Percentiles rank a stretch among this genome's conserved stretches.
Conservation (phyloP, 2,329 filamentous ascomycete species). For the Rachicladosporium sp. region DNA sequence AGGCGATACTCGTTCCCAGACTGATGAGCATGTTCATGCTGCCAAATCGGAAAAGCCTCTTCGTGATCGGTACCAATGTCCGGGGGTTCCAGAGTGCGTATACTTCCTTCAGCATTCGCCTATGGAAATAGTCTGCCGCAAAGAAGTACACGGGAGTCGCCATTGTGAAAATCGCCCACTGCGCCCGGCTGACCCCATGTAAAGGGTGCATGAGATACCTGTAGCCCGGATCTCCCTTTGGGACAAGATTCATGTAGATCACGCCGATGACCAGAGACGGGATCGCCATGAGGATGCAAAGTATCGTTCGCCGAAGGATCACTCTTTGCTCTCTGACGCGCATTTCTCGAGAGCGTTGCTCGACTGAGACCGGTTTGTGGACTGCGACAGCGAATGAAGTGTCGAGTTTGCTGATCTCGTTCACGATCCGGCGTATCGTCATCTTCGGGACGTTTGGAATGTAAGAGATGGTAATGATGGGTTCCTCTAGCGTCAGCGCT, state of each 20-base stretch:
- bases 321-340: conserved; percentile 56
- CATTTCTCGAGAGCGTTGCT: conserved; percentile 66
- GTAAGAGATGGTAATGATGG: conserved; percentile 61
- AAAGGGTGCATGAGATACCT: conserved; percentile 46
- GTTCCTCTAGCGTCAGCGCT: conserved; percentile 46
- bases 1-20: conserved; percentile 76
- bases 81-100: conserved; percentile 62
- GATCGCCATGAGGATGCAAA: conserved; percentile 59
- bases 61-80: conserved; percentile 59
- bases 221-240: conserved; percentile 30
- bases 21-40: conserved; percentile 96
- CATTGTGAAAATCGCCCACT: conserved; percentile 5
- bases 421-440: conserved; percentile 64
- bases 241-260: conserved; percentile 76
- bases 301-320: conserved; percentile 54
- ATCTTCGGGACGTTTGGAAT: conserved; percentile 53
- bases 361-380: conserved; percentile 69
- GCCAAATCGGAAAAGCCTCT: conserved; percentile 80
- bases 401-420: conserved; percentile 54
- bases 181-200: conserved; percentile 46
- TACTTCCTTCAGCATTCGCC: conserved; percentile 66
- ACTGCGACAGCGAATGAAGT: conserved; percentile 54
- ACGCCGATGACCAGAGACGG: conserved; percentile 82
- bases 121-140: conserved; percentile 74
- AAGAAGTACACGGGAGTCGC: conserved; percentile 74